Conservation (phyloP, 164 flowering plant species). For the Malania oleifera region DNA sequence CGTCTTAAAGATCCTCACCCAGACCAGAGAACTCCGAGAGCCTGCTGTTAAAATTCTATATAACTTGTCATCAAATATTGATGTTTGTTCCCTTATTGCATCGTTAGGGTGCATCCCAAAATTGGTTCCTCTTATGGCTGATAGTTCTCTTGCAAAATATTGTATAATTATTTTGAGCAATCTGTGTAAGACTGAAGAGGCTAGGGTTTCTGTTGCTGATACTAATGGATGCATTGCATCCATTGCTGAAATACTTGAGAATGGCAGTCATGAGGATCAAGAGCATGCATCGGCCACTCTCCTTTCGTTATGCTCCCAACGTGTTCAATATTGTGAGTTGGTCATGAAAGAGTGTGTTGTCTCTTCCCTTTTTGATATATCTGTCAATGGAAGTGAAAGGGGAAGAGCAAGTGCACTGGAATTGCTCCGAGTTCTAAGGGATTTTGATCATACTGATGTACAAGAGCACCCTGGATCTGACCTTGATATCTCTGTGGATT, state of each 20-base stretch:
- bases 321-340: slow-evolving; percentile 45
- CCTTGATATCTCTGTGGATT: neutral
- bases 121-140: slow-evolving; percentile 43
- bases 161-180: slow-evolving; percentile 43
- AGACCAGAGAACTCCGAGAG: slow-evolving; percentile 22
- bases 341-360: slow-evolving; percentile 70
- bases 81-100: slow-evolving; percentile 28
- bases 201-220: slow-evolving; percentile 40
- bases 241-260: slow-evolving; percentile 54
- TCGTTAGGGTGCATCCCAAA: slow-evolving; percentile 41
- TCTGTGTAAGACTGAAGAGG: slow-evolving; percentile 44
- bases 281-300: slow-evolving; percentile 63
- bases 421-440: slow-evolving; percentile 52
- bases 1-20: slow-evolving; percentile 38
- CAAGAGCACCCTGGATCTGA: slow-evolving; percentile 15
- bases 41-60: slow-evolving; percentile 46
- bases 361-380: slow-evolving; percentile 41
- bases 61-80: slow-evolving; percentile 40
- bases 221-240: slow-evolving; percentile 62
- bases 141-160: slow-evolving; percentile 32
- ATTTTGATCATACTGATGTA: slow-evolving; percentile 17
- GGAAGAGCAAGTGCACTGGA: slow-evolving; percentile 55
- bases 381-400: slow-evolving; percentile 52
- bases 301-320: slow-evolving; percentile 58
- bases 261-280: slow-evolving; percentile 46